phyloP scores from a whole-genome alignment of 2,329 filamentous ascomycete genomes.

The Pseudopyricularia cyperi region DNA sequence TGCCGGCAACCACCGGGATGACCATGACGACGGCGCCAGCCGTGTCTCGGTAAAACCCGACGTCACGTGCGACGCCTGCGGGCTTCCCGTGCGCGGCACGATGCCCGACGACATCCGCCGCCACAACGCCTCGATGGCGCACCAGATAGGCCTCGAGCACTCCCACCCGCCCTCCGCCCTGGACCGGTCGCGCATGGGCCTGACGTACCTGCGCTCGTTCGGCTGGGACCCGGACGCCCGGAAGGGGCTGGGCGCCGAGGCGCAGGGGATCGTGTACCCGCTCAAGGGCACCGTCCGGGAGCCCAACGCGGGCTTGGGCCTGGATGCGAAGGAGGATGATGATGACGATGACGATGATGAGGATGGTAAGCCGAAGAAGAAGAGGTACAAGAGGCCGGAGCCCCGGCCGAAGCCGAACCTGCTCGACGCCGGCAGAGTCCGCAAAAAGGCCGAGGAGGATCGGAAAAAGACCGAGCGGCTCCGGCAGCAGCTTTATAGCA shows the following conservation, averaged over 20 bases:
- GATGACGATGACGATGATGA: too few relatives aligned
- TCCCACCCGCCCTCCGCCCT: conserved; percentile 61
- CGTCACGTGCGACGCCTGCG: conserved; percentile 42
- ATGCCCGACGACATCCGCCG: conserved; percentile 3
- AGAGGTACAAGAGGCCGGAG: conserved; percentile 21
- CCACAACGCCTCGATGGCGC: conserved; percentile 53
- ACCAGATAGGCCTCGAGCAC: conserved; percentile 57
- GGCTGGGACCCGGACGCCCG: conserved; percentile 68
- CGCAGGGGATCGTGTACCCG: conserved; percentile 63
- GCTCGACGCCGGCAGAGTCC: conserved; percentile 58
- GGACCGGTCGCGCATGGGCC: conserved; percentile 56
- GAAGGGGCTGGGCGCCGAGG: conserved; percentile 54
- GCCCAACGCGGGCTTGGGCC: conserved; percentile 54
- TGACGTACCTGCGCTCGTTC: conserved; percentile 50
- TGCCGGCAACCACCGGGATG: too few relatives aligned
- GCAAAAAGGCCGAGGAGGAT: conserved; percentile 47
- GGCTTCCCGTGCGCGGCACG: conserved; percentile 32
- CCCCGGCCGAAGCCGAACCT: conserved; percentile 18
- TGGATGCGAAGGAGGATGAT: conserved; percentile 41
- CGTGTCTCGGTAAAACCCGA: too few relatives aligned
- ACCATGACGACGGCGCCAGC: too few relatives aligned
- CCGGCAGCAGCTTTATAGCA: conserved; percentile 58
- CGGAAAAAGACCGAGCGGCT: conserved; percentile 51
- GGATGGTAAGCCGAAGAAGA: too few relatives aligned
- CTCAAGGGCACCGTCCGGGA: conserved; percentile 61